Conservation (phyloP, 768 basidiomycete genomes). For the Serpula lacrymans region DNA sequence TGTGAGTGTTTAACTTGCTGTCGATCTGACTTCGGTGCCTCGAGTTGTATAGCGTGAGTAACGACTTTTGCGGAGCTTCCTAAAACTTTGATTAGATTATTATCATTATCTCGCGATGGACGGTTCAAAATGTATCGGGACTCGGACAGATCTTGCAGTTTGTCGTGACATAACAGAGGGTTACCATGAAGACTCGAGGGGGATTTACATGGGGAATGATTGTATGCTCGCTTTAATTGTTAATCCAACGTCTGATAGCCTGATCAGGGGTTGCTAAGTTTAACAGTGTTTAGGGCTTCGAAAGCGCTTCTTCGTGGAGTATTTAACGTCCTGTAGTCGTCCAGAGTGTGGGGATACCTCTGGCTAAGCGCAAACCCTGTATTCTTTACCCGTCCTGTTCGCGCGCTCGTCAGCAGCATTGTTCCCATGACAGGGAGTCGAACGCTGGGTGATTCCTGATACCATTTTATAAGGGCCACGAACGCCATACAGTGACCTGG, state of each 20-base stretch:
- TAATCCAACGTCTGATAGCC: background rate
- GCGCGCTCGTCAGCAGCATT: background rate
- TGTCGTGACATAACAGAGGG: background rate
- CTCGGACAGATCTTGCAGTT: background rate
- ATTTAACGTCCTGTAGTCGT: too few species aligned
- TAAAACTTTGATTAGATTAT: background rate
- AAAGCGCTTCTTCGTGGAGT: background rate
- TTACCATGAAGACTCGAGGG: too few species aligned
- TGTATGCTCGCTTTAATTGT: background rate
- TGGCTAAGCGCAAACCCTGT: background rate
- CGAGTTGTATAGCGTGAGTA: background rate
- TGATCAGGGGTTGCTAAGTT: background rate
- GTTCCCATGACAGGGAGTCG: background rate
- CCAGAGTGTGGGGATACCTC: background rate
- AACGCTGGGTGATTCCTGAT: background rate
- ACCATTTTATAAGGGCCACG: background rate
- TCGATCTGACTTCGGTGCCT: constrained; percentile 1
- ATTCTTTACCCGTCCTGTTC: background rate
- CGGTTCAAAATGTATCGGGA: background rate
- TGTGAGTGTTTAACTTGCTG: background rate
- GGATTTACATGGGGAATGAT: too few species aligned
- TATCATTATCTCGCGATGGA: background rate
- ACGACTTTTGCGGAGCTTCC: background rate
- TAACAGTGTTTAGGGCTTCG: constrained; percentile 1
- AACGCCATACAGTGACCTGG: background rate